phyloP scores from a whole-genome alignment of 2,329 filamentous ascomycete species.

The Passalora sequoiae region DNA sequence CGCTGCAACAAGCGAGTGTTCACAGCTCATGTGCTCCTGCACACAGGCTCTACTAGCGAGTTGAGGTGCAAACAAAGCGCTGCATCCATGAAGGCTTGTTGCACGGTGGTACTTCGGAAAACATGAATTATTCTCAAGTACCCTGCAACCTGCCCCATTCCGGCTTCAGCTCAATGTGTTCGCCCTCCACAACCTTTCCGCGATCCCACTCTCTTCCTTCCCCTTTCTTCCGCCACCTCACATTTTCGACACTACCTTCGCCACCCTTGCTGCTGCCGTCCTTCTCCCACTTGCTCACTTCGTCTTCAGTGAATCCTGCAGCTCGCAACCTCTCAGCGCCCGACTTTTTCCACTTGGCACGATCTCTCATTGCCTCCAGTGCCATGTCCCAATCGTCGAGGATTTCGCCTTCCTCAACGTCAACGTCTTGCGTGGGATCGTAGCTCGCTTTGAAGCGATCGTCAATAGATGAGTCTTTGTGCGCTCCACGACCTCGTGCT shows the following conservation, averaged over 20 bases:
- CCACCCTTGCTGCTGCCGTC: conserved; percentile 56
- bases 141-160: conserved; percentile 40
- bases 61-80: too few species aligned
- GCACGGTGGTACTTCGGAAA: too few species aligned
- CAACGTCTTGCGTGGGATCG: conserved; percentile 55
- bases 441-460: conserved; percentile 67
- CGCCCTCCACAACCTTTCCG: conserved; percentile 57
- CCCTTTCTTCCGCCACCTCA: conserved; percentile 33
- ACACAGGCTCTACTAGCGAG: too few species aligned
- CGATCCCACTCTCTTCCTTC: conserved; percentile 64
- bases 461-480: conserved; percentile 63
- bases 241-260: conserved; percentile 53
- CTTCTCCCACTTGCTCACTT: conserved; percentile 55
- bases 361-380: conserved; percentile 70
- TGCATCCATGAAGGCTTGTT: too few species aligned
- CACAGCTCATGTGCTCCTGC: too few species aligned
- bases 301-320: conserved; percentile 72
- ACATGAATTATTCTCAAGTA: conserved; percentile 3
- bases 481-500: conserved; percentile 65
- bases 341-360: conserved; percentile 69
- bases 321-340: conserved; percentile 70
- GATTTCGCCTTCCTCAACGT: conserved; percentile 38
- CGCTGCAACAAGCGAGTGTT: too few species aligned
- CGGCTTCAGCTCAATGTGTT: conserved; percentile 48
- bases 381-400: conserved; percentile 72